A percentile compares a stretch with the other conserved stretches of the same genome.
phyloP scores from a whole-genome alignment of 2,329 filamentous ascomycete species.

The Teratosphaeria pseudoeucalypti region DNA sequence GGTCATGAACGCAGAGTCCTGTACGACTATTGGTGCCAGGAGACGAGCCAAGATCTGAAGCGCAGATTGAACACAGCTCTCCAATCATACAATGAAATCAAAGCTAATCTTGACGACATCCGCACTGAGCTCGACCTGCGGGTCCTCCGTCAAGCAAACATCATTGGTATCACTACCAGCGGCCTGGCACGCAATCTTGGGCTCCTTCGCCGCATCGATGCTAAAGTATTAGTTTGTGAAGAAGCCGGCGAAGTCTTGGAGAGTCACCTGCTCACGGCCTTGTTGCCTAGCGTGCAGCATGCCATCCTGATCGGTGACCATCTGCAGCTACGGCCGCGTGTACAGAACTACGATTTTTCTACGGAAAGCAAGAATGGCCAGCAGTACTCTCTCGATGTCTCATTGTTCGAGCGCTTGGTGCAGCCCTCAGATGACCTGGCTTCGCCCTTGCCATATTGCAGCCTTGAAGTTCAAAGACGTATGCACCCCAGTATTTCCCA shows the following conservation, averaged over 20 bases:
- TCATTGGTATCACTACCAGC: slow-evolving; percentile 52
- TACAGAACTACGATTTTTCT: slow-evolving; percentile 45
- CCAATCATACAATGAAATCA: slow-evolving; percentile 9
- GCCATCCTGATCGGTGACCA: slow-evolving; percentile 56
- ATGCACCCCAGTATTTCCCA: slow-evolving; percentile 55
- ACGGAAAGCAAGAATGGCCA: slow-evolving; percentile 34
- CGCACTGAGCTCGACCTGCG: slow-evolving; percentile 31
- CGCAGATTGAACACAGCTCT: slow-evolving; percentile 12
- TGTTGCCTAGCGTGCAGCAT: slow-evolving; percentile 52
- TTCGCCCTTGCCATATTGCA: slow-evolving; percentile 26
- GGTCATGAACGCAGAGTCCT: slow-evolving; percentile 5
- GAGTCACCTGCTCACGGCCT: slow-evolving; percentile 48
- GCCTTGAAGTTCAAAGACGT: slow-evolving; percentile 49
- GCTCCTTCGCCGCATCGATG: slow-evolving; percentile 38
- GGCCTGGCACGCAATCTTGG: slow-evolving; percentile 45
- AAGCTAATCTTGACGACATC: slow-evolving; percentile 16
- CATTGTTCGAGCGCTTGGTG: slow-evolving; percentile 52
- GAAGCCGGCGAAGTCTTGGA: slow-evolving; percentile 62
- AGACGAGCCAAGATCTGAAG: slow-evolving; percentile 6
- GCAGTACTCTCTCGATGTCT: slow-evolving; percentile 49
- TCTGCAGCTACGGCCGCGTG: slow-evolving; percentile 49
- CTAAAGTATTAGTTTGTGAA: slow-evolving; percentile 54
- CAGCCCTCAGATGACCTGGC: slow-evolving; percentile 5
- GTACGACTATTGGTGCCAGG: slow-evolving; percentile 4
- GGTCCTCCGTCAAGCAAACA: slow-evolving; percentile 32